phyloP scores from a whole-genome alignment of 495 filamentous ascomycete genomes.

The Elaphomyces granulatus region DNA sequence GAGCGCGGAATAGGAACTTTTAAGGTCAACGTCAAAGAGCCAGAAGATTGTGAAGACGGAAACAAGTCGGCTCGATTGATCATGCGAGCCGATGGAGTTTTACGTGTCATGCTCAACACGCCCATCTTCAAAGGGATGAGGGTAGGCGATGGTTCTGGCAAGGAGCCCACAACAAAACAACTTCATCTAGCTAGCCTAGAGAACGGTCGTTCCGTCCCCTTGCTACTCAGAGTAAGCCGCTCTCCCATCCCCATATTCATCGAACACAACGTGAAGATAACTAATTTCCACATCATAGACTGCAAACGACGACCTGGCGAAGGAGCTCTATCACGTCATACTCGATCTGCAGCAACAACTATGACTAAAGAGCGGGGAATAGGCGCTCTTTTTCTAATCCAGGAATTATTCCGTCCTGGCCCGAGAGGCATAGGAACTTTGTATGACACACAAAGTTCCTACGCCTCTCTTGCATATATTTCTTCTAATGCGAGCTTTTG shows the following conservation, averaged over 20 bases:
- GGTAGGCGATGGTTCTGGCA: conserved; percentile 43
- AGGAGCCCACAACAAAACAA: conserved; percentile 36
- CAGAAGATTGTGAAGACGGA: conserved; percentile 35
- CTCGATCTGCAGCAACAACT: conserved; percentile 20
- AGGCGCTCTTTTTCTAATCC: no score
- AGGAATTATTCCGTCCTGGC: no score
- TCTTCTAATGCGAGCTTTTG: no score
- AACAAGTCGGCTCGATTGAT: conserved; percentile 51
- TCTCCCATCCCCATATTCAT: conserved; percentile 1
- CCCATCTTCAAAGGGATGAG: conserved; percentile 58
- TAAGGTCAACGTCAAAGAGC: conserved; percentile 61
- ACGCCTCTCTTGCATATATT: no score
- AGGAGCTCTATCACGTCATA: conserved; percentile 27
- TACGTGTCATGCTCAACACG: conserved; percentile 78
- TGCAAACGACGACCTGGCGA: conserved; percentile 24
- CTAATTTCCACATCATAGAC: conserved; percentile 24
- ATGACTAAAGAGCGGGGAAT: no score
- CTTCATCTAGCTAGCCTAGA: conserved; percentile 49
- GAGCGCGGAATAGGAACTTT: conserved; percentile 72
- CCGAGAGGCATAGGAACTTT: no score
- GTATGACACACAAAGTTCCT: no score
- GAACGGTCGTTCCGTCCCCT: conserved; percentile 39
- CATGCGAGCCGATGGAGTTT: conserved; percentile 74
- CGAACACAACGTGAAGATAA: conserved; percentile 4
- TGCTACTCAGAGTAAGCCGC: conserved; percentile 54